Base-by-base conservation (phyloP, 2,329 filamentous ascomycete genomes). In the Colletotrichum sp. region DNA sequence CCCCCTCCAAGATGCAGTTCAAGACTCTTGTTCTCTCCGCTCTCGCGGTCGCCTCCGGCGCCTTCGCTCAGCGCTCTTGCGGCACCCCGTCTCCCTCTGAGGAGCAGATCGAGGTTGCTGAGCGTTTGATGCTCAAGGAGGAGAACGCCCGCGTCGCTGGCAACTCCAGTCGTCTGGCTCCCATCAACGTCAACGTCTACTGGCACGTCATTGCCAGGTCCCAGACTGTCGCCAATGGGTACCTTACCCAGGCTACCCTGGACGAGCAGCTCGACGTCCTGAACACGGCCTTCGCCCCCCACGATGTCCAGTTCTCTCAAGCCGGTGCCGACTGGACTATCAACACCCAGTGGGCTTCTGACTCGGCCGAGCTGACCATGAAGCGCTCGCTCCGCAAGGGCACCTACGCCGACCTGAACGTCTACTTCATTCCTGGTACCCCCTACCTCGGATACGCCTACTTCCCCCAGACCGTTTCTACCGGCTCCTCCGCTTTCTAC, bases 291-390 rank as follows among this genome's bases (percentile, higher is more conserved):
- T 90, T 86, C 76, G 82, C 82, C 15, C 82, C 84, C 1, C 83
- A 88, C 30, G 84, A 85, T 66, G 83, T 90, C 74, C 80, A 80
- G 3, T 91, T 90, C 80, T 84, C 82, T 25, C 84, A 88, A 57
- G 82, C 85, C 32, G 84, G 83, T 68, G 87, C 81, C 19, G 85
- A 86, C 72, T 86, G 83, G 78, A 89, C 88, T 32, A 81, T 89
- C 78, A 90, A 91, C 83, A 48, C 81, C 27, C 81, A 82, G 78
- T 91, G 88, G 87, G 87, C 87, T 48, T 77, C 76, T 15, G 88
- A 87, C 30, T 81, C 81, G 4, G 76, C 78, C 15, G 85, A 88
- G 80, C 75, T 84, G 55, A 81, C 79, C 60, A 89, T 88, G 86
- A 88, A 88, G 84, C 80, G 79, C 27, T 78, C 84, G 32, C 85